Base-by-base conservation (phyloP, 768 basidiomycete species). In the Mycena haematopus region DNA sequence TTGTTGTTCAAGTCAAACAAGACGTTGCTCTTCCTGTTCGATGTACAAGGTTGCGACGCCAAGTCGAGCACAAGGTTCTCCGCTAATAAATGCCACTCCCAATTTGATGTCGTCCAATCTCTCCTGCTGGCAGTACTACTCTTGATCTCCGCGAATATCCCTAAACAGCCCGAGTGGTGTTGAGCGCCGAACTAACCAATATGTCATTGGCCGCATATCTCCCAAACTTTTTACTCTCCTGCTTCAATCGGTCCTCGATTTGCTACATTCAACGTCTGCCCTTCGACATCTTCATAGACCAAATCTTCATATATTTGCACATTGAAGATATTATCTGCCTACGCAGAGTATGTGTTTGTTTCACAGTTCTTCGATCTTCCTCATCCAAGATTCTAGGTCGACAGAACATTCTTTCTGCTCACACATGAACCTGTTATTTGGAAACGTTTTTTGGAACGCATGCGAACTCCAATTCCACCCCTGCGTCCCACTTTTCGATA, bases 351-450 rank as follows among this genome's bases (percentile, higher is more conserved):
- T 44, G 75, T 69, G 17, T 31, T 47, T 31, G 21, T 15, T 24
- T 8, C 44, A 21, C 11, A 52, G 33, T 15, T 42, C 13, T 21
- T 1, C 17, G 24, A 6, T 15, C 15, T 38, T 51, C 36, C 38
- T 57, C 31, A 50, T n/a, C n/a, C n/a, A n/a, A 33, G 11, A 44
- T 60, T 9, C 17, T 3, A 89, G 90, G 84, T 86, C 31, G 84
- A 80, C 76, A 86, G 80, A 66, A 70, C 80, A 4, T 86, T 86
- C 67, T 89, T 83, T 68, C 72, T 85, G 31, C 78, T 91, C 60
- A 89, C 88, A 0, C 86, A 90, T 59, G 84, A 90, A 65, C 83
- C 88, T 19, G 74, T 84, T 49, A 85, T 90, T 42, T 91, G 90
- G 90, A 88, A 86, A 71, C 82, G 83, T 19, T 84, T 88, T 62